Evolutionary conservation across 2,329 filamentous ascomycete genomes (phyloP), one percentile per base, ranked within the genome.

Genomic region (Aspergillus sp.): DNA sequence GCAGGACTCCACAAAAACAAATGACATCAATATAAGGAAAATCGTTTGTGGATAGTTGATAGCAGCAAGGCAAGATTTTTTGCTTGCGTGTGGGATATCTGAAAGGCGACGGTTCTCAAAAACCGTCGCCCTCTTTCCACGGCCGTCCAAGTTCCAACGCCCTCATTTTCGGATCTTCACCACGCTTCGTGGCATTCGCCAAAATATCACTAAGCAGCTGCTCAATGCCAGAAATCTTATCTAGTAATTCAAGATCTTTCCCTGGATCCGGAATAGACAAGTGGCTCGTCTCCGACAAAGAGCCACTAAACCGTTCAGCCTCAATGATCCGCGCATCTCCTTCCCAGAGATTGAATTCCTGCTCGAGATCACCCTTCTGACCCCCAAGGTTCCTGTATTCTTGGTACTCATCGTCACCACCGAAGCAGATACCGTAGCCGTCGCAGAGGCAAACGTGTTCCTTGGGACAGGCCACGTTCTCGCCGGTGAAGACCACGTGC

Each of bases 381-480:
- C 66, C 70, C 41, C 70, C 67, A n/a, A 76, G 52, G 35, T 74
- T 69, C 22, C 75, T 70, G 57, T 73, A 82, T 9, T 69, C 61
- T 23, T 75, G 64, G 45, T 74, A 81, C 45, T 71, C 62, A 3
- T 72, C 63, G 27, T 75, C 68, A 3, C 70, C 71, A 9, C 75
- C 78, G 53, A 83, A 84, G 57, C 82, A 85, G 7, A 80, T 65
- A 1, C 82, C 82, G 44, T 77, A 85, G 5, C 79, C 80, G 50
- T 84, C 81, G 59, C 82, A 85, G 51, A 82, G 81, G 64, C 82
- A 85, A 0, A 76, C 63, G 48, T 77, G 71, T 64, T 81, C 76
- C 25, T 64, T 64, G 3, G 73, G 71, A 48, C 75, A 78, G 39
- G 70, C 57, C 22, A 68, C 63, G 12, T 63, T 57, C 39, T 73